Percentiles rank a stretch among this genome's conserved stretches.
phyloP scores from a whole-genome alignment of 1,284 basidiomycete genomes.

The Lentinula novae-zelandiae region DNA sequence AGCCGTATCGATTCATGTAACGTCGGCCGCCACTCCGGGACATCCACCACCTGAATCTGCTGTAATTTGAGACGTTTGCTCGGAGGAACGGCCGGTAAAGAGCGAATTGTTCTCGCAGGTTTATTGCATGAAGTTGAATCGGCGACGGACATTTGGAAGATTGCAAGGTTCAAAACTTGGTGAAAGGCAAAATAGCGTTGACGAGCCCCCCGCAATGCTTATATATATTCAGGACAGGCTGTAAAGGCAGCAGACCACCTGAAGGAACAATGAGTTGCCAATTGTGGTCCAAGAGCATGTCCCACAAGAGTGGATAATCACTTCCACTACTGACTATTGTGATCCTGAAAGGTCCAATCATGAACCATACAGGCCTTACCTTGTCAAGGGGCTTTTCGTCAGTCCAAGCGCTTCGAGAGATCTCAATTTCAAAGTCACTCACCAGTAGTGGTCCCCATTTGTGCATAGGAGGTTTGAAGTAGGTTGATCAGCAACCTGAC shows the following conservation, averaged over 20 bases:
- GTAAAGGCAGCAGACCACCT: neutral
- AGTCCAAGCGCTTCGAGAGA: neutral
- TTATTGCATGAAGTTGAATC: neutral
- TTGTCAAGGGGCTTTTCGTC: neutral
- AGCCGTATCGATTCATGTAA: neutral
- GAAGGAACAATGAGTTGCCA: neutral
- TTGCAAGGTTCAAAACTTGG: too few relatives aligned
- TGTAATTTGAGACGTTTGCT: neutral
- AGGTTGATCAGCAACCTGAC: too few relatives aligned
- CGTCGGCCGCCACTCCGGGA: slow-evolving; percentile 1
- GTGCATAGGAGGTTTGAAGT: too few relatives aligned
- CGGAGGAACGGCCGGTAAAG: neutral
- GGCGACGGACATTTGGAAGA: neutral
- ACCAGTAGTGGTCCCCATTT: too few relatives aligned
- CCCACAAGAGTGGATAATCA: neutral
- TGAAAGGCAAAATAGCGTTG: neutral
- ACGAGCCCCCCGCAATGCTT: neutral
- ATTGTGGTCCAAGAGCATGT: neutral
- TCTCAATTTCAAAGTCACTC: too few relatives aligned
- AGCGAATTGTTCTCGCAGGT: neutral
- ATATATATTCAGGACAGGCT: neutral
- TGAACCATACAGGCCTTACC: too few relatives aligned
- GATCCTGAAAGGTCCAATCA: neutral
- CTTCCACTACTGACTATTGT: neutral
- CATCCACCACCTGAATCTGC: neutral